These are phyloP conservation scores for Fraxinus americana DNA, from an alignment of 257 asterid species.

Conservation along the genomic window DNA sequence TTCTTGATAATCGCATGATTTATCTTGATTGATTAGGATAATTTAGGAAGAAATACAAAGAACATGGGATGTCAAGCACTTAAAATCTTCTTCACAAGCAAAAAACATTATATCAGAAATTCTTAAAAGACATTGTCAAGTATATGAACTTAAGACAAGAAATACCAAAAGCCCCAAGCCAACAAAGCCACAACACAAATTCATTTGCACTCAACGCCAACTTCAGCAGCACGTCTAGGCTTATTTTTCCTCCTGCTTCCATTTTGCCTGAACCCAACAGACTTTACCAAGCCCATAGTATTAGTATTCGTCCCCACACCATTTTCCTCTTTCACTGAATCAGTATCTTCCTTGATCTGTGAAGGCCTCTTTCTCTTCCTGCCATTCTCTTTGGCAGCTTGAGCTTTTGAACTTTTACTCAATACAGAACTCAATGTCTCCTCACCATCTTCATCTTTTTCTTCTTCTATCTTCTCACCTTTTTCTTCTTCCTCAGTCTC, in stretches of 20 bases:
- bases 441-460: constrained; percentile 50
- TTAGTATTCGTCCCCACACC: constrained; percentile 39
- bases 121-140: background rate
- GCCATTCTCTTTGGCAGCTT: constrained; percentile 46
- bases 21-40: background rate
- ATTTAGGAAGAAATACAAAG: background rate
- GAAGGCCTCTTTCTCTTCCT: constrained; percentile 69
- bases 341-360: constrained; percentile 49
- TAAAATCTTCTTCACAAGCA: background rate
- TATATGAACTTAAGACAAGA: background rate
- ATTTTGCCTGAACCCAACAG: constrained; percentile 63
- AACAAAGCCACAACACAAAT: background rate
- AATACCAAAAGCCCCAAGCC: background rate
- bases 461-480: constrained; percentile 49
- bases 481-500: constrained; percentile 54
- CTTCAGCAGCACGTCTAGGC: constrained; percentile 96
- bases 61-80: background rate
- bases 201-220: constrained; percentile 82
- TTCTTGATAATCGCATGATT: background rate
- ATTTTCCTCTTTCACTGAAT: constrained; percentile 53
- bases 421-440: constrained; percentile 38
- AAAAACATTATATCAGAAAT: background rate
- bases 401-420: constrained; percentile 47
- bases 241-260: constrained; percentile 90
- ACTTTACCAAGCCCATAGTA: constrained; percentile 38